phyloP scores from a whole-genome alignment of 179 eudicot genomes.

The Drosera spatulata region DNA sequence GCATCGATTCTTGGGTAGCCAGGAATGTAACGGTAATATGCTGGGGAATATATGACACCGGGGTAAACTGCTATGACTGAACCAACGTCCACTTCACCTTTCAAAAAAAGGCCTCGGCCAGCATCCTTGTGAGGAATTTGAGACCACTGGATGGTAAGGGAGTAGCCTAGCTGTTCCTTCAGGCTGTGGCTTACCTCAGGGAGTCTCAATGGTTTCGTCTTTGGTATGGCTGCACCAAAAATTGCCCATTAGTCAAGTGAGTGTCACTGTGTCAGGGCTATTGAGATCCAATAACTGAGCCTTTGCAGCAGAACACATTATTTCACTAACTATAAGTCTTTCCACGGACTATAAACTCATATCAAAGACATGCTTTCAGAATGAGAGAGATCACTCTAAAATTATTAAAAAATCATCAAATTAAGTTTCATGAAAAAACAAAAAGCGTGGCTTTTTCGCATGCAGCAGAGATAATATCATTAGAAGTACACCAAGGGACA shows the following conservation, averaged over 20 bases:
- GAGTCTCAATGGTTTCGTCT: conserved; percentile 56
- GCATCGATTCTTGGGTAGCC: conserved; percentile 84
- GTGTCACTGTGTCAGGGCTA: too few relatives aligned
- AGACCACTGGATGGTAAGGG: conserved; percentile 64
- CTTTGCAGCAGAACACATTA: too few relatives aligned
- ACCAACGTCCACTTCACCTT: conserved; percentile 85
- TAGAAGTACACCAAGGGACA: too few relatives aligned
- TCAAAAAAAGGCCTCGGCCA: conserved; percentile 72
- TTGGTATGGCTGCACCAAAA: conserved; percentile 58
- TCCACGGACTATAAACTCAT: too few relatives aligned
- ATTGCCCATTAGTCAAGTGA: not conserved
- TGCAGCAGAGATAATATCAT: too few relatives aligned
- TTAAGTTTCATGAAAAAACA: too few relatives aligned
- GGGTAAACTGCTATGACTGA: conserved; percentile 86
- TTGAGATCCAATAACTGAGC: too few relatives aligned
- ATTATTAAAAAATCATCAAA: too few relatives aligned
- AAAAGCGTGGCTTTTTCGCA: too few relatives aligned
- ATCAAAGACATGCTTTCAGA: too few relatives aligned
- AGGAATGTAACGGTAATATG: conserved; percentile 79
- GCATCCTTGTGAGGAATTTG: conserved; percentile 80
- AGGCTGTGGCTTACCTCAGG: conserved; percentile 41
- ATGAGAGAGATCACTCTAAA: too few relatives aligned
- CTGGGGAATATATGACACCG: conserved; percentile 87
- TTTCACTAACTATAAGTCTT: too few relatives aligned
- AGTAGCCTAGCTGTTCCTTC: conserved; percentile 66